A percentile compares a stretch with the other conserved stretches of the same genome.
These are phyloP conservation scores for Ophiostoma ulmi DNA, from an alignment of 2,329 filamentous ascomycete species.

Conservation along the genomic window DNA sequence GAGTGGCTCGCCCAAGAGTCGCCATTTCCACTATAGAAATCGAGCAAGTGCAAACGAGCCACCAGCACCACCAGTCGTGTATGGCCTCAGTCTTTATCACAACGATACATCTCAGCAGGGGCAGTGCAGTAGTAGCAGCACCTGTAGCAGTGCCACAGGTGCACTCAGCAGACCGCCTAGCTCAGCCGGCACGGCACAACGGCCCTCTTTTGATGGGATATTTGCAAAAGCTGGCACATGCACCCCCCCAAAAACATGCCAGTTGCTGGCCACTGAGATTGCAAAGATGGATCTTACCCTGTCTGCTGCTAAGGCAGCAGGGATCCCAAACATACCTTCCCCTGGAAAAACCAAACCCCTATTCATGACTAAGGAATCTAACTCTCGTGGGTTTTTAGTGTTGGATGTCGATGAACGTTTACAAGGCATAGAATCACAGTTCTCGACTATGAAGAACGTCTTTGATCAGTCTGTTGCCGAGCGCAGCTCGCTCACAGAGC, in stretches of 20 bases:
- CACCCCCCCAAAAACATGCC: slow-evolving; percentile 9
- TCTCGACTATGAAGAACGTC: slow-evolving; percentile 64
- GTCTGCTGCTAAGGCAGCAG: slow-evolving; percentile 32
- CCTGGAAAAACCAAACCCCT: slow-evolving; percentile 38
- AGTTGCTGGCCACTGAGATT: slow-evolving; percentile 23
- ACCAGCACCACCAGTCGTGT: neutral
- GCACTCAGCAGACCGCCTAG: neutral
- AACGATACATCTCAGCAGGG: neutral
- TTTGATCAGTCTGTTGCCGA: slow-evolving; percentile 65
- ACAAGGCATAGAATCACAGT: slow-evolving; percentile 69
- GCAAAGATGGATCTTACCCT: slow-evolving; percentile 31
- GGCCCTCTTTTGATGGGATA: neutral
- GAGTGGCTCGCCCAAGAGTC: slow-evolving; percentile 14
- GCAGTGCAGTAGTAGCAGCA: neutral
- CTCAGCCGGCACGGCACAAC: neutral
- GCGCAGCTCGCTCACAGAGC: slow-evolving; percentile 65
- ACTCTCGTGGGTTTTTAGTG: slow-evolving; percentile 58
- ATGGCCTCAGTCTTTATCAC: neutral
- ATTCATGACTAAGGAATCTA: slow-evolving; percentile 60
- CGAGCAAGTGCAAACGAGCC: slow-evolving; percentile 6
- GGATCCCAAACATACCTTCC: slow-evolving; percentile 32
- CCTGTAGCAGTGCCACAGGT: slow-evolving; percentile 14
- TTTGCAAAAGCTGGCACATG: neutral
- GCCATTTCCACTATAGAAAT: neutral
- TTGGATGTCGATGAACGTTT: slow-evolving; percentile 77